Percentiles rank a stretch among this genome's conserved stretches.
These are phyloP conservation scores for Karstenula rhodostoma DNA, from an alignment of 2,329 filamentous ascomycete species.

Conservation along the genomic window DNA sequence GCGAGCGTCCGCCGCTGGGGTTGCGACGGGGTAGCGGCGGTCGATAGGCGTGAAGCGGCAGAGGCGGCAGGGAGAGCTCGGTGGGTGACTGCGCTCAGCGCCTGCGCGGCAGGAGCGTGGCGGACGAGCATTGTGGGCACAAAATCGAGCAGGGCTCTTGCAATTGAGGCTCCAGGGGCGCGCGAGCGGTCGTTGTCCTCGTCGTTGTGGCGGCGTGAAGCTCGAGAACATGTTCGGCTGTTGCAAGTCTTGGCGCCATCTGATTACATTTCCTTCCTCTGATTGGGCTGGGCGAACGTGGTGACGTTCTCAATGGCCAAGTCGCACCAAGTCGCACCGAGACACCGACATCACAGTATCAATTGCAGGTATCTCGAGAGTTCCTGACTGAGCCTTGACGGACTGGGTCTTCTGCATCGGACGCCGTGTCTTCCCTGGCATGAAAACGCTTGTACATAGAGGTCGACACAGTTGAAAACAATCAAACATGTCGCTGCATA, in stretches of 20 bases:
- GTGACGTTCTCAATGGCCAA: conserved; percentile 25
- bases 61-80: conserved; percentile 51
- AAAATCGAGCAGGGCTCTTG: conserved; percentile 36
- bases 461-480: not conserved
- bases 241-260: conserved; percentile 25
- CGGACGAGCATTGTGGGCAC: conserved; percentile 52
- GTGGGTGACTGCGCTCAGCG: conserved; percentile 51
- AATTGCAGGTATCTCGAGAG: not conserved
- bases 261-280: conserved; percentile 24
- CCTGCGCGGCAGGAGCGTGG: conserved; percentile 49
- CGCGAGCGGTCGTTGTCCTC: conserved; percentile 38
- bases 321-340: conserved; percentile 12
- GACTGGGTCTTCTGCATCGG: too few relatives aligned
- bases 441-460: not conserved
- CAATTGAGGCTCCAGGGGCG: conserved; percentile 49
- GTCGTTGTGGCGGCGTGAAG: conserved; percentile 41
- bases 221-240: conserved; percentile 28
- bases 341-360: conserved; percentile 2
- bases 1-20: conserved; percentile 73
- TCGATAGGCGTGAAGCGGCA: conserved; percentile 48
- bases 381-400: not conserved
- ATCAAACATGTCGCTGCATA: not conserved
- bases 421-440: too few relatives aligned
- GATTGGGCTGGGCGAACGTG: conserved; percentile 29
- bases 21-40: conserved; percentile 50